Percentiles rank a stretch among this genome's conserved stretches.
Evolutionary conservation across 2,329 filamentous ascomycete genomes (phyloP).

Genomic region (Alternaria triticina): DNA sequence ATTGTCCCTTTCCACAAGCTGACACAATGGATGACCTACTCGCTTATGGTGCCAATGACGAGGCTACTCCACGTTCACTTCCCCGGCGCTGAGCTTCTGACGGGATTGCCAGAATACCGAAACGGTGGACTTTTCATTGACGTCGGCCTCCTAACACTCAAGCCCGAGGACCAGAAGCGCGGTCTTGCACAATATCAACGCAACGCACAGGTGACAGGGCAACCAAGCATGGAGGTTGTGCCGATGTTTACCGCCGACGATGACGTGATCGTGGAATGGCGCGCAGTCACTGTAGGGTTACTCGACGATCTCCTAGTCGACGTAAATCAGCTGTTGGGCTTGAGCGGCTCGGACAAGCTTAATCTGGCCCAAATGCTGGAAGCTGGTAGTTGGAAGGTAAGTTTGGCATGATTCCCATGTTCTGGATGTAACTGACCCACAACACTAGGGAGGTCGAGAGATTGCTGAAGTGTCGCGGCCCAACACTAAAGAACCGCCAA

Average conservation of each 20-base stretch:
- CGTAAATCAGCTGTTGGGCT: slow-evolving; percentile 70
- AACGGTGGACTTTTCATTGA: slow-evolving; percentile 91
- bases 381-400: slow-evolving; percentile 96
- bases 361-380: slow-evolving; percentile 88
- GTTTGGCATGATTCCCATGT: slow-evolving; percentile 28
- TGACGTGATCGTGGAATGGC: slow-evolving; percentile 82
- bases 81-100: slow-evolving; percentile 81
- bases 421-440: slow-evolving; percentile 12
- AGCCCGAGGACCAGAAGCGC: slow-evolving; percentile 70
- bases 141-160: slow-evolving; percentile 79
- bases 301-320: slow-evolving; percentile 73
- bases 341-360: slow-evolving; percentile 73
- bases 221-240: slow-evolving; percentile 74
- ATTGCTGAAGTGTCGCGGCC: slow-evolving; percentile 94
- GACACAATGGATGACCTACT: slow-evolving; percentile 94
- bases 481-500: slow-evolving; percentile 95
- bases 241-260: slow-evolving; percentile 76
- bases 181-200: slow-evolving; percentile 73
- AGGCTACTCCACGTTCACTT: slow-evolving; percentile 81
- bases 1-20: slow-evolving; percentile 90
- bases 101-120: slow-evolving; percentile 88
- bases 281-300: slow-evolving; percentile 76
- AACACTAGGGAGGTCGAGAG: slow-evolving; percentile 79
- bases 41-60: slow-evolving; percentile 89
- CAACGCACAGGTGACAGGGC: slow-evolving; percentile 74